These are phyloP conservation scores for Aegilops speltoides DNA, from an alignment of 176 grass and related monocot species.

Conservation along the genomic window DNA sequence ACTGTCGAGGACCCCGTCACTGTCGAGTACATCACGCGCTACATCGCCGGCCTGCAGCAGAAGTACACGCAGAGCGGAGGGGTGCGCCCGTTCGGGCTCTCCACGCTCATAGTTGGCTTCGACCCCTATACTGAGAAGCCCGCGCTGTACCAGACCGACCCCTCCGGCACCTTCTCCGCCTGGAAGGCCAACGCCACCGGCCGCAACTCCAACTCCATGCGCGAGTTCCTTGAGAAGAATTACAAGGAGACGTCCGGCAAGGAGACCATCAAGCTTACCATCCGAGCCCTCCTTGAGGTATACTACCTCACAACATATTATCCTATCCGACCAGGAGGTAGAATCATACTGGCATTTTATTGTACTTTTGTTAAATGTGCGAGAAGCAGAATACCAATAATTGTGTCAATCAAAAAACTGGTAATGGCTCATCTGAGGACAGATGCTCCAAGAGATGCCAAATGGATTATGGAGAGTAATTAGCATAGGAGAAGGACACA, in stretches of 20 bases:
- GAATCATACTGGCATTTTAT: not conserved
- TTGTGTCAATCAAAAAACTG: not conserved
- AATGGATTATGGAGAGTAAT: not conserved
- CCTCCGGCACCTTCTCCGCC: constrained; percentile 84
- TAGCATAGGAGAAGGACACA: not conserved
- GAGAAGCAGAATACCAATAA: not conserved
- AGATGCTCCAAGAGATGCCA: not conserved
- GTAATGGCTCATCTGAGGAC: not conserved
- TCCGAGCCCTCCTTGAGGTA: constrained; percentile 89
- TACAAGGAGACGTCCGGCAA: constrained; percentile 96
- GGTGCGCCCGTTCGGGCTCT: constrained; percentile 81
- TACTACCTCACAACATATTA: not conserved
- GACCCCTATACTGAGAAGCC: constrained; percentile 73
- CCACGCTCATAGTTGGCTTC: constrained; percentile 88
- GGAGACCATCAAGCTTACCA: constrained; percentile 94
- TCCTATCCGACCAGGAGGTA: not conserved
- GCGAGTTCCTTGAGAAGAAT: constrained; percentile 95
- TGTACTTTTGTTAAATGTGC: not conserved
- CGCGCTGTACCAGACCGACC: constrained; percentile 84
- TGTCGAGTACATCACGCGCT: constrained; percentile 95
- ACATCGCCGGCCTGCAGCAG: constrained; percentile 92
- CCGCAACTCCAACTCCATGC: constrained; percentile 92
- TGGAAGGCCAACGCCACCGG: constrained; percentile 98
- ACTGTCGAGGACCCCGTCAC: constrained; percentile 85
- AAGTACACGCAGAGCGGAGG: constrained; percentile 93